phyloP scores from a whole-genome alignment of 176 grass and related monocot genomes.

The Saccharum officinarum region DNA sequence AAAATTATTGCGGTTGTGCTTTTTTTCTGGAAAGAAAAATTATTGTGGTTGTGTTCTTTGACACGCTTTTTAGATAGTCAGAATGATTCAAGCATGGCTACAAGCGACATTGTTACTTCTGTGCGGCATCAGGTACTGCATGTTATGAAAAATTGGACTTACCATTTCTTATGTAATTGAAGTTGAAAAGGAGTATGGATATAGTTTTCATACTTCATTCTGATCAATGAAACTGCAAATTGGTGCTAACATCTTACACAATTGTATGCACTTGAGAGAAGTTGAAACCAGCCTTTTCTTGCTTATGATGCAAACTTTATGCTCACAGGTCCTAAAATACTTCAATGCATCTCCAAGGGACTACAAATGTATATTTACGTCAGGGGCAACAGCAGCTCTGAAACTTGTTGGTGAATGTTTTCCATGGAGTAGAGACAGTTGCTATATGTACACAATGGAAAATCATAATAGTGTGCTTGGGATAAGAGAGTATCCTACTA shows the following conservation, averaged over 20 bases:
- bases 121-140: slow-evolving; percentile 65
- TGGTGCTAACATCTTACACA: slow-evolving; percentile 5
- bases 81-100: slow-evolving; percentile 77
- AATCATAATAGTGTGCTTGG: slow-evolving; percentile 99
- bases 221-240: not conserved
- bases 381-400: slow-evolving; percentile 82
- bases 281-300: slow-evolving; percentile 25
- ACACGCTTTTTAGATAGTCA: slow-evolving; percentile 74
- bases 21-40: slow-evolving; percentile 26
- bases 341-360: slow-evolving; percentile 88
- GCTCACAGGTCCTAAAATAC: slow-evolving; percentile 79
- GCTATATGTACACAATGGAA: slow-evolving; percentile 88
- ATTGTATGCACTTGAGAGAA: slow-evolving; percentile 3
- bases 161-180: not conserved
- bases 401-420: slow-evolving; percentile 96
- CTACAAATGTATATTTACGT: slow-evolving; percentile 97
- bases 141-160: not conserved
- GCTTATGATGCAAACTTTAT: slow-evolving; percentile 36
- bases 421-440: slow-evolving; percentile 90
- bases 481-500: slow-evolving; percentile 97
- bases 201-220: not conserved
- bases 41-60: slow-evolving; percentile 42
- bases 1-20: not conserved
- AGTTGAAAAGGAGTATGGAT: not conserved
- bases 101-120: slow-evolving; percentile 54